These are phyloP conservation scores for Colletotrichum sansevieriae DNA, from an alignment of 2,329 filamentous ascomycete genomes.

Conservation along the genomic window DNA sequence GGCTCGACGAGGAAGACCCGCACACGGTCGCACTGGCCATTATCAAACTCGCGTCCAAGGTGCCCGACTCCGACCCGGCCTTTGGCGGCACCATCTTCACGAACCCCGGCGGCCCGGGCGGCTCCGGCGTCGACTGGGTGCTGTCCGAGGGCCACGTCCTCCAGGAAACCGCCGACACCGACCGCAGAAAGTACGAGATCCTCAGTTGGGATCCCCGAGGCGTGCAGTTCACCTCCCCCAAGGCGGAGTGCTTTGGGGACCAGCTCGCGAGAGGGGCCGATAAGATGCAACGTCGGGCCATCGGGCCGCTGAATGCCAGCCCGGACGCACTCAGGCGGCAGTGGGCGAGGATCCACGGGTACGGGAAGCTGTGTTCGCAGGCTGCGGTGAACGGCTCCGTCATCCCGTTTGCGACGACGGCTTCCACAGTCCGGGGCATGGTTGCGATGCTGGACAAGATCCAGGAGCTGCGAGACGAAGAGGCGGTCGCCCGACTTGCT, in stretches of 20 bases:
- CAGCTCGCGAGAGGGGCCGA: constrained; percentile 48
- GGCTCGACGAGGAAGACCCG: constrained; percentile 46
- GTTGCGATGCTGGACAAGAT: constrained; percentile 58
- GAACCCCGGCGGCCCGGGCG: constrained; percentile 62
- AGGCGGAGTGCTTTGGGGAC: constrained; percentile 55
- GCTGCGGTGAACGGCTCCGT: constrained; percentile 46
- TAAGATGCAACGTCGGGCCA: constrained; percentile 49
- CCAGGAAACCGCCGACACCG: constrained; percentile 43
- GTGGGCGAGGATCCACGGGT: constrained; percentile 42
- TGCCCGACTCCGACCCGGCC: constrained; percentile 52
- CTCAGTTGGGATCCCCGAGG: constrained; percentile 61
- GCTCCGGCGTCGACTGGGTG: constrained; percentile 52
- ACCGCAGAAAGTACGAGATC: constrained; percentile 55
- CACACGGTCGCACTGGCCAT: constrained; percentile 56
- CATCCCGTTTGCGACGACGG: constrained; percentile 51
- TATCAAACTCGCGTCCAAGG: constrained; percentile 55
- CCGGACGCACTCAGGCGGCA: constrained; percentile 26
- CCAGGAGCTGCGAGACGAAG: constrained; percentile 49
- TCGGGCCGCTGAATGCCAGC: constrained; percentile 46
- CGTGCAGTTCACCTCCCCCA: constrained; percentile 53
- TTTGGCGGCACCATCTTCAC: constrained; percentile 59
- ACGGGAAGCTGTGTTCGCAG: constrained; percentile 48
- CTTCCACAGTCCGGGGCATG: constrained; percentile 58
- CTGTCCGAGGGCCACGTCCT: constrained; percentile 45
- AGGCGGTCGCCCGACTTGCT: neutral